Percentiles rank a stretch among this genome's conserved stretches.
phyloP scores from a whole-genome alignment of 1,284 basidiomycete species.

The Ustilago trichophora region DNA sequence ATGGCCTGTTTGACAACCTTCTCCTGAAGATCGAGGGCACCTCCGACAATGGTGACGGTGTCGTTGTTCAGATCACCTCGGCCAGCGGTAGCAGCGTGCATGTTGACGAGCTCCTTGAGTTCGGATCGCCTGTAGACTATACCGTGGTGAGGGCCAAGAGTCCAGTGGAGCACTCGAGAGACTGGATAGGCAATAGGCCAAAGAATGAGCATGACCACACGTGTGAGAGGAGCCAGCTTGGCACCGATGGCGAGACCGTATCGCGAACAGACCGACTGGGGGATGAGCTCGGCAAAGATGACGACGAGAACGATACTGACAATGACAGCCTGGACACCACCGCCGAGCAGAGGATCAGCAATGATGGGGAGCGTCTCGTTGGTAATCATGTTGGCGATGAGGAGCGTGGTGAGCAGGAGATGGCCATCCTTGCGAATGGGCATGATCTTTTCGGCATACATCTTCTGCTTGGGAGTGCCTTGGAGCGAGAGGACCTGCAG shows the following conservation, averaged over 20 bases:
- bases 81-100: constrained; percentile 73
- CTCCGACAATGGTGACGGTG: constrained; percentile 79
- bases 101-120: constrained; percentile 78
- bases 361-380: constrained; percentile 82
- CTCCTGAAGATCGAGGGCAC: constrained; percentile 77
- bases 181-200: constrained; percentile 66
- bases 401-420: constrained; percentile 62
- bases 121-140: constrained; percentile 69
- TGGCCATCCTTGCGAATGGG: constrained; percentile 76
- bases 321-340: constrained; percentile 75
- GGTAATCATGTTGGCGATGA: constrained; percentile 66
- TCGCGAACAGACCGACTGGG: constrained; percentile 70
- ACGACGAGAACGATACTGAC: constrained; percentile 64
- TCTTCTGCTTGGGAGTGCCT: constrained; percentile 81
- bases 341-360: constrained; percentile 84
- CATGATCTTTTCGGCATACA: constrained; percentile 83
- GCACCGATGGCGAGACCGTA: constrained; percentile 67
- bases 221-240: constrained; percentile 62
- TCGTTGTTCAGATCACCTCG: constrained; percentile 76
- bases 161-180: constrained; percentile 64
- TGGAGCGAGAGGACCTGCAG: constrained; percentile 84
- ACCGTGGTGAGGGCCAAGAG: constrained; percentile 65
- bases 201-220: constrained; percentile 62
- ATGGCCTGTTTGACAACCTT: constrained; percentile 78
- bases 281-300: constrained; percentile 90